phyloP scores from a whole-genome alignment of 1,139 yeast genomes.

The Yamadazyma jaroonii region DNA sequence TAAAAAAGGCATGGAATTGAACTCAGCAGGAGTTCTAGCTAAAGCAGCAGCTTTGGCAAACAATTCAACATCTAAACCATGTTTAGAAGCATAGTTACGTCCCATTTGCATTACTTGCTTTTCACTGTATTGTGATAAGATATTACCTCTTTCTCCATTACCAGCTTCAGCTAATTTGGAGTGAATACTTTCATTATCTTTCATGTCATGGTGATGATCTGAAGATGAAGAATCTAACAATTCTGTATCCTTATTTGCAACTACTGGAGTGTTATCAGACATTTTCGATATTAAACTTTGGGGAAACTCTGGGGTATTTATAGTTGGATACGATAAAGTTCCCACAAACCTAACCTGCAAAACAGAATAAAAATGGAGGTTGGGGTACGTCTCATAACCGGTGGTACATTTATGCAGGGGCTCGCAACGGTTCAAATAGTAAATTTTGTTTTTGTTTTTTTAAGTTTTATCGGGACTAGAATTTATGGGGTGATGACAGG shows the following conservation, averaged over 20 bases:
- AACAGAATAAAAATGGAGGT: background rate
- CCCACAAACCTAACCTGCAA: conserved; percentile 1
- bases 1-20: conserved; percentile 56
- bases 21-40: conserved; percentile 63
- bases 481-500: too few relatives aligned
- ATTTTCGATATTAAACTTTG: background rate
- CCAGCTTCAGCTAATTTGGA: conserved; percentile 22
- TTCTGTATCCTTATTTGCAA: conserved; percentile 14
- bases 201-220: conserved; percentile 1
- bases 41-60: conserved; percentile 75
- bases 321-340: background rate
- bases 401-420: too few relatives aligned
- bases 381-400: conserved; percentile 2
- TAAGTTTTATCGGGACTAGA: too few relatives aligned
- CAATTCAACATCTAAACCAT: conserved; percentile 61
- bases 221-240: conserved; percentile 11
- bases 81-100: conserved; percentile 58
- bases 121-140: conserved; percentile 60
- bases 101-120: conserved; percentile 73
- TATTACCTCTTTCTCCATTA: conserved; percentile 47
- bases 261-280: conserved; percentile 14
- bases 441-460: too few relatives aligned
- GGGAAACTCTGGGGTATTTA: conserved; percentile 1
- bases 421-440: background rate
- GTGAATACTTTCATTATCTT: conserved; percentile 24